phyloP scores from a whole-genome alignment of 192 early-diverging fungal species.

The Mortierella antarctica region DNA sequence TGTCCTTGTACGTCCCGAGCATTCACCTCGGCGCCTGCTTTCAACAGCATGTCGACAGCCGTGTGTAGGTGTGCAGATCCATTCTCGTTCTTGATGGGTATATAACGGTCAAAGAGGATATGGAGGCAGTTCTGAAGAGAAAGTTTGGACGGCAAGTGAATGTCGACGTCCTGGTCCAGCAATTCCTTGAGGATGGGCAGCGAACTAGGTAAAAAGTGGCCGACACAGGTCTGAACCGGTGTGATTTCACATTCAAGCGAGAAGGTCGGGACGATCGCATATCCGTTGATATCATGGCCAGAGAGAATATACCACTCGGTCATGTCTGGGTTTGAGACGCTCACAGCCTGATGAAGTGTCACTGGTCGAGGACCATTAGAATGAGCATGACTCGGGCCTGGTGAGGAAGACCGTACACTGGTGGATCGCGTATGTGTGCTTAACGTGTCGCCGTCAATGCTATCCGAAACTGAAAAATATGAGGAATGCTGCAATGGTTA shows the following conservation, averaged over 20 bases:
- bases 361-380: constrained; percentile 15
- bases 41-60: constrained; percentile 30
- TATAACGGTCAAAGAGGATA: constrained; percentile 47
- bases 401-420: constrained; percentile 33
- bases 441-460: constrained; percentile 39
- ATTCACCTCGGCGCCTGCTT: constrained; percentile 28
- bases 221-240: constrained; percentile 37
- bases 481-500: neutral
- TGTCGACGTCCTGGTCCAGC: constrained; percentile 38
- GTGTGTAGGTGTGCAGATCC: constrained; percentile 36
- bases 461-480: constrained; percentile 38
- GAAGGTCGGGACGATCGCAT: constrained; percentile 49
- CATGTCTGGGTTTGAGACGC: constrained; percentile 52
- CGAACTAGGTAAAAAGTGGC: constrained; percentile 43
- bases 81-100: constrained; percentile 48
- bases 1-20: constrained; percentile 44
- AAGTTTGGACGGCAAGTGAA: constrained; percentile 22
- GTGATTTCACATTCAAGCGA: constrained; percentile 51
- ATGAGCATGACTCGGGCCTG: constrained; percentile 20
- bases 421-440: constrained; percentile 41
- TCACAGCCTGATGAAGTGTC: constrained; percentile 45
- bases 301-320: constrained; percentile 54
- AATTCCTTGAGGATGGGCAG: constrained; percentile 43
- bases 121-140: constrained; percentile 45
- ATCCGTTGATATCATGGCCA: constrained; percentile 47